Percentiles rank a stretch among this genome's conserved stretches.
These are phyloP conservation scores for Agastache rugosa DNA, from an alignment of 257 asterid genomes.

Conservation along the genomic window DNA sequence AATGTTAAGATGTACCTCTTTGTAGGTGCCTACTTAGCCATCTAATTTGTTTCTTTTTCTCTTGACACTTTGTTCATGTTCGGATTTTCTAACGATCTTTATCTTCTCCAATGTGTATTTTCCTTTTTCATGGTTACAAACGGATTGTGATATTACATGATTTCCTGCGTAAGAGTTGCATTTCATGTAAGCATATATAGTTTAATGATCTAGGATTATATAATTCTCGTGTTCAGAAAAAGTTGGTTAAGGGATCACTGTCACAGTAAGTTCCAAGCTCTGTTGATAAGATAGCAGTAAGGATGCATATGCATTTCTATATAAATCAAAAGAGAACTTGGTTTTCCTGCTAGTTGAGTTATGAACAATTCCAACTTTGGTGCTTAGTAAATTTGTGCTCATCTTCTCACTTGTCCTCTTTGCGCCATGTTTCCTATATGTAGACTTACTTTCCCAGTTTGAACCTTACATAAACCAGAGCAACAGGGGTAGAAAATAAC, in stretches of 20 bases:
- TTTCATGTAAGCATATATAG: neutral
- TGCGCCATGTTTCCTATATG: neutral
- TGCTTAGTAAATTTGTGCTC: conserved; percentile 14
- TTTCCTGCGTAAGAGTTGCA: neutral
- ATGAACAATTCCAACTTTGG: conserved; percentile 1
- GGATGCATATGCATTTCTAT: neutral
- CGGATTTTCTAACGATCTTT: no score
- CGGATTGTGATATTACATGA: neutral
- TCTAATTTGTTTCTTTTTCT: neutral
- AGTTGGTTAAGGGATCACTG: neutral
- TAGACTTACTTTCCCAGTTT: neutral
- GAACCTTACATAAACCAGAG: conserved; percentile 14
- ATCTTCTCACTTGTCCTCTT: neutral
- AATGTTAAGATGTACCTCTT: neutral
- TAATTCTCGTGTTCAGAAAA: neutral
- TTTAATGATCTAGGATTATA: neutral
- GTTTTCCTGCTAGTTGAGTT: neutral
- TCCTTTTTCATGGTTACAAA: neutral
- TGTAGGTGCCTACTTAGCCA: neutral
- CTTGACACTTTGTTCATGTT: neutral
- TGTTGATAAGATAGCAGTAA: neutral
- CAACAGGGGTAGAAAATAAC: conserved; percentile 5
- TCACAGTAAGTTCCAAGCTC: neutral
- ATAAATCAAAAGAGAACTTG: neutral
- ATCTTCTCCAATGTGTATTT: neutral